Percentiles rank a stretch among this genome's conserved stretches.
phyloP scores from a whole-genome alignment of 2,329 filamentous ascomycete genomes.

The Phialocephala subalpina region DNA sequence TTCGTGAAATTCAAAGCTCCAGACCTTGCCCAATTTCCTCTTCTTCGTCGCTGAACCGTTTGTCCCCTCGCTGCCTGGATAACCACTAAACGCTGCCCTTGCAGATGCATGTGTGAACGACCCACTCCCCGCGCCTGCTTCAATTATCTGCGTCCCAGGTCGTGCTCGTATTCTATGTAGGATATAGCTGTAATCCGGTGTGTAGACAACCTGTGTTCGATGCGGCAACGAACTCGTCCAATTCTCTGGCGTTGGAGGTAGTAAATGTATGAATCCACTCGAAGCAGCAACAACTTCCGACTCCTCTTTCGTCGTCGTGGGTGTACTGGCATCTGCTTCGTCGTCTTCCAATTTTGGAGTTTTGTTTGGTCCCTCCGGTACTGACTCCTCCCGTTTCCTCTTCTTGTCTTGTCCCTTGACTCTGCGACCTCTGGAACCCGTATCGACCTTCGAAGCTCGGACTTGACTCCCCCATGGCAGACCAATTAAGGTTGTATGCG shows the following conservation, averaged over 20 bases:
- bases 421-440: slow-evolving; percentile 84
- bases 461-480: slow-evolving; percentile 93
- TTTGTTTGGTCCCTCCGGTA: slow-evolving; percentile 28
- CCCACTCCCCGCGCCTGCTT: slow-evolving; percentile 83
- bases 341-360: slow-evolving; percentile 22
- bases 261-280: slow-evolving; percentile 79
- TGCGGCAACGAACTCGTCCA: slow-evolving; percentile 85
- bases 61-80: slow-evolving; percentile 53
- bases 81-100: slow-evolving; percentile 79
- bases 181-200: slow-evolving; percentile 86
- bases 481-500: slow-evolving; percentile 78
- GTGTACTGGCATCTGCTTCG: slow-evolving; percentile 39
- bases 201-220: slow-evolving; percentile 87
- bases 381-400: slow-evolving; percentile 49
- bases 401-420: slow-evolving; percentile 65
- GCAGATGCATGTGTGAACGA: slow-evolving; percentile 84
- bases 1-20: slow-evolving; percentile 84
- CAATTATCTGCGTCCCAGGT: slow-evolving; percentile 77
- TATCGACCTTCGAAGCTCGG: slow-evolving; percentile 88
- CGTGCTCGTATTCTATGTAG: slow-evolving; percentile 78
- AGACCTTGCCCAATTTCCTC: slow-evolving; percentile 70
- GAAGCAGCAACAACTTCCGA: slow-evolving; percentile 62
- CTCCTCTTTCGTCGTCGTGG: slow-evolving; percentile 43
- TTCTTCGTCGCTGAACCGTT: slow-evolving; percentile 44
- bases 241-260: slow-evolving; percentile 81